Percentiles rank a stretch among this genome's conserved stretches.
Evolutionary conservation across 2,329 filamentous ascomycete genomes (phyloP).

Genomic region (Arthrobotrys sinensis): DNA sequence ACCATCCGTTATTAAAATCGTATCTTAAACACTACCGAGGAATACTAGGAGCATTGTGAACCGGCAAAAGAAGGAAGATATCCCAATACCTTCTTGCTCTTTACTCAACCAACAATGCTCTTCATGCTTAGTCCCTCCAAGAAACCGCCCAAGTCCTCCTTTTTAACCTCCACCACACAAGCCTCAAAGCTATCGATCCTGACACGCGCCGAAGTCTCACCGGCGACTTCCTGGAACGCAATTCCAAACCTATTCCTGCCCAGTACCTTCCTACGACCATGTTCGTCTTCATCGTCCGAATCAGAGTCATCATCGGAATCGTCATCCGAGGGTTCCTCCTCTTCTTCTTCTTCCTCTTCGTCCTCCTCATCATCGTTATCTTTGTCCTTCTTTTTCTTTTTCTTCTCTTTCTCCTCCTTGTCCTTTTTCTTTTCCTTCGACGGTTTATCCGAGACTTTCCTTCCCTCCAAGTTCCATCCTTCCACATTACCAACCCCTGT

Average conservation of each 20-base stretch:
- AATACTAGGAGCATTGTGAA: neutral
- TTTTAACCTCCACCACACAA: conserved; percentile 96
- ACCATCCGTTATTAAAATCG: conserved; percentile 18
- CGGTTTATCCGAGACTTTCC: conserved; percentile 76
- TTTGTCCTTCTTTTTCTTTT: conserved; percentile 73
- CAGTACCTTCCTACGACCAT: conserved; percentile 76
- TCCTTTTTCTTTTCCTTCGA: conserved; percentile 76
- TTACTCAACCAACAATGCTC: conserved; percentile 74
- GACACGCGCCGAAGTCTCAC: conserved; percentile 89
- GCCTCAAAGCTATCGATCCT: conserved; percentile 97
- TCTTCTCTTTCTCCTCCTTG: conserved; percentile 76
- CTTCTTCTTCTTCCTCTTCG: conserved; percentile 68
- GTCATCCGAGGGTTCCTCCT: conserved; percentile 71
- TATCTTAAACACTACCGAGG: neutral
- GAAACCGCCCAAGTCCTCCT: conserved; percentile 92
- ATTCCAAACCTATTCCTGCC: conserved; percentile 92
- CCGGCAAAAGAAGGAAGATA: neutral
- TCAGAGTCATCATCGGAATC: conserved; percentile 69
- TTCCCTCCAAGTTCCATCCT: conserved; percentile 76
- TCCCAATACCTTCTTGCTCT: too few relatives aligned
- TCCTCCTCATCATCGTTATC: conserved; percentile 70
- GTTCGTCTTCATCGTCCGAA: conserved; percentile 70
- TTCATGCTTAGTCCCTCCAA: conserved; percentile 93
- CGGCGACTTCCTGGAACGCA: conserved; percentile 94
- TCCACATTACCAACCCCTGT: conserved; percentile 85